phyloP scores from a whole-genome alignment of 768 basidiomycete genomes.

The Lactifluus hygrophoroides region DNA sequence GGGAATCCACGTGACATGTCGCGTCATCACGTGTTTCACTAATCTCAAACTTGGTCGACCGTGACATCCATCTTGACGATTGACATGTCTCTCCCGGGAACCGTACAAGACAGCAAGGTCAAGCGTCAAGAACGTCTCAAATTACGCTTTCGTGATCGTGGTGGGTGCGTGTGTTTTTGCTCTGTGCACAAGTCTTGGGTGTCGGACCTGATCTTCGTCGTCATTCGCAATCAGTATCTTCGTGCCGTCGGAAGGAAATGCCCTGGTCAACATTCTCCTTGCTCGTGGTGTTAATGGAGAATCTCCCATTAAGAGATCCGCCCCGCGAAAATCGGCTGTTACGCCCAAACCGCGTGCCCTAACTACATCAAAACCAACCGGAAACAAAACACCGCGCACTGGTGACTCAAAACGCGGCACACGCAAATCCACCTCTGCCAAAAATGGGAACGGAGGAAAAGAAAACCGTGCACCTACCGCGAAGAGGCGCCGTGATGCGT shows the following conservation, averaged over 20 bases:
- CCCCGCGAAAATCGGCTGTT: not conserved
- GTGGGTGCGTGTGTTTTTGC: conserved; percentile 26
- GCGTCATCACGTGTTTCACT: not conserved
- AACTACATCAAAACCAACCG: not conserved
- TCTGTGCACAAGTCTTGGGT: not conserved
- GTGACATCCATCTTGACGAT: too few species aligned
- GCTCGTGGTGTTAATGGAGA: conserved; percentile 40
- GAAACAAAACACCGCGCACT: not conserved
- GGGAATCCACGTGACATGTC: not conserved
- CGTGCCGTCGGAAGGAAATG: conserved; percentile 41
- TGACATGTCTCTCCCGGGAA: conserved; percentile 24
- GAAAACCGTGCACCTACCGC: not conserved
- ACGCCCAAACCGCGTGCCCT: not conserved
- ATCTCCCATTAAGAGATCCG: conserved; percentile 32
- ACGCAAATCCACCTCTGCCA: not conserved
- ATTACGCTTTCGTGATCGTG: conserved; percentile 53
- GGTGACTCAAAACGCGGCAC: not conserved
- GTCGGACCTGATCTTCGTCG: not conserved
- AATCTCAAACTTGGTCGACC: too few species aligned
- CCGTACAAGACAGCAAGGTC: conserved; percentile 52
- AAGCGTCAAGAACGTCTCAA: conserved; percentile 55
- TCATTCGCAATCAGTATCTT: conserved; percentile 36
- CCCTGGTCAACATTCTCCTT: conserved; percentile 45
- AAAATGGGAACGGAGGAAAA: not conserved
- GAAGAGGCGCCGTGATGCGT: not conserved